Evolutionary conservation across 31 red algal genomes (phyloP).

Genomic region (Asparagopsis taxiformis): DNA sequence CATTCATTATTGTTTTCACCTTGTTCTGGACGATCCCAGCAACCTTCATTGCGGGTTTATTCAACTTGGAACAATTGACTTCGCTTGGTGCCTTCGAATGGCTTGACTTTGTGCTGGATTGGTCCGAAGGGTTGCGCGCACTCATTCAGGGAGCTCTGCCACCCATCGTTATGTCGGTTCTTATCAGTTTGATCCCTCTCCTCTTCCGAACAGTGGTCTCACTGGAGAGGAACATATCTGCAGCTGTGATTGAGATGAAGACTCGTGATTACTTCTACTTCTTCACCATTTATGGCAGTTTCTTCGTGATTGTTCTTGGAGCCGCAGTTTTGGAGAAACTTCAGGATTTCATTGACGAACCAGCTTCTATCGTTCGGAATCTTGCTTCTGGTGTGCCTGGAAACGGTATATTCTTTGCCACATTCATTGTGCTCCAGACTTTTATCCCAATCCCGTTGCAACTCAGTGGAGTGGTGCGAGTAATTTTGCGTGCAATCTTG

Average conservation of each 20-base stretch:
- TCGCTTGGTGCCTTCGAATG: conserved; percentile 24
- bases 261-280: conserved; percentile 69
- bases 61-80: conserved; percentile 28
- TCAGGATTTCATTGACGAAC: conserved; percentile 30
- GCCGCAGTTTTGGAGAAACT: conserved; percentile 18
- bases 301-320: conserved; percentile 49
- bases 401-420: conserved; percentile 60
- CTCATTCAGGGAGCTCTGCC: conserved; percentile 47
- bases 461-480: conserved; percentile 48
- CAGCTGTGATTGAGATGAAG: conserved; percentile 42
- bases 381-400: conserved; percentile 41
- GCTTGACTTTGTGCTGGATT: conserved; percentile 15
- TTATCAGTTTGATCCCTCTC: conserved; percentile 47
- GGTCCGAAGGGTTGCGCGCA: not conserved
- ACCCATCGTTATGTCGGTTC: conserved; percentile 43
- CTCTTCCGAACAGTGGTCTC: conserved; percentile 42
- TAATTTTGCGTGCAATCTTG: conserved; percentile 46
- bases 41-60: conserved; percentile 41
- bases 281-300: conserved; percentile 59
- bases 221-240: conserved; percentile 17
- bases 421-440: conserved; percentile 38
- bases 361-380: conserved; percentile 30
- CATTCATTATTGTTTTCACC: conserved; percentile 55
- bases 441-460: conserved; percentile 30
- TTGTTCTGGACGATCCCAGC: conserved; percentile 71